phyloP scores from a whole-genome alignment of 768 basidiomycete genomes.

The Naganishia kalamii region DNA sequence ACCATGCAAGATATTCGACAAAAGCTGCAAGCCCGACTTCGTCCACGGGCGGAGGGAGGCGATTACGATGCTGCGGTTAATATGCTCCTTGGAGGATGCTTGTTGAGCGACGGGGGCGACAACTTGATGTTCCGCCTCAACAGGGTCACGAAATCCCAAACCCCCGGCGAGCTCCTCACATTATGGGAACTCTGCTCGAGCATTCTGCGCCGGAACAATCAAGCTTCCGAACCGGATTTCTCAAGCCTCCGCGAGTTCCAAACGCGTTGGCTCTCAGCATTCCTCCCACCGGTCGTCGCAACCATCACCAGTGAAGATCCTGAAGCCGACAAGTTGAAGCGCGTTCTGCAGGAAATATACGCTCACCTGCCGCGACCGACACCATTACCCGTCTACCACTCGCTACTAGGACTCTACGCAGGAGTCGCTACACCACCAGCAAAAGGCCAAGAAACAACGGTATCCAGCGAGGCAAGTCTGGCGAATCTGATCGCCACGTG shows the following conservation, averaged over 20 bases:
- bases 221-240: too few relatives aligned
- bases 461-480: conserved; percentile 28
- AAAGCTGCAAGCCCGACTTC: background rate
- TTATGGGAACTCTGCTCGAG: background rate
- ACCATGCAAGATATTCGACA: background rate
- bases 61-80: background rate
- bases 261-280: background rate
- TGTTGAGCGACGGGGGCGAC: background rate
- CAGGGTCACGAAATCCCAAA: background rate
- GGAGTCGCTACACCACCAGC: background rate
- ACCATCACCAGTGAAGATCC: background rate
- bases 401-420: conserved; percentile 15
- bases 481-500: conserved; percentile 59
- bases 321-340: background rate
- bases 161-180: background rate
- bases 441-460: background rate
- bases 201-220: background rate
- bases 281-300: background rate
- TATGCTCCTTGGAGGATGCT: background rate
- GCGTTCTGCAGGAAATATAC: conserved; percentile 4
- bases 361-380: conserved; percentile 16
- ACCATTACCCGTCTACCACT: conserved; percentile 22
- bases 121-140: background rate
- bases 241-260: too few relatives aligned
- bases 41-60: background rate